Conservation (phyloP, 176 grass and related monocot species). For the Leersia perrieri region DNA sequence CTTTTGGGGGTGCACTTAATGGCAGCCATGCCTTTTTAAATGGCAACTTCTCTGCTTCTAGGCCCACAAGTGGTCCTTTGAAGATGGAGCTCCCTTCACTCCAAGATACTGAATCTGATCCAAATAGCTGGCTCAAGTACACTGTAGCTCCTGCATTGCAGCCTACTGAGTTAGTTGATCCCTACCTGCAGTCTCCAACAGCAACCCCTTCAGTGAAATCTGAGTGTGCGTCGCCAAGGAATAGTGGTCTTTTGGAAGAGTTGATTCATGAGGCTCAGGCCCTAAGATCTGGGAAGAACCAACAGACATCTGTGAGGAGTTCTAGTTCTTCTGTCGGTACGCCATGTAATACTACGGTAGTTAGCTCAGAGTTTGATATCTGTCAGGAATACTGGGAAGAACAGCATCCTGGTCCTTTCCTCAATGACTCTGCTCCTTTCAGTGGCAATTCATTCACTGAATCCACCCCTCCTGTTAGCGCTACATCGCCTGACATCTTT, state of each 20-base stretch:
- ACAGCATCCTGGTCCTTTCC: slow-evolving; percentile 26
- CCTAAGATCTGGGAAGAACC: slow-evolving; percentile 48
- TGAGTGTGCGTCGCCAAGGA: slow-evolving; percentile 48
- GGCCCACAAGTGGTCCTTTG: slow-evolving; percentile 60
- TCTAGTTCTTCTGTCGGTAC: slow-evolving; percentile 64
- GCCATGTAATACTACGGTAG: slow-evolving; percentile 38
- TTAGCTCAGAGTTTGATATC: slow-evolving; percentile 51
- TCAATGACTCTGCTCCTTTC: slow-evolving; percentile 38
- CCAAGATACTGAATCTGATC: slow-evolving; percentile 94
- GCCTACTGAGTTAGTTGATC: slow-evolving; percentile 53
- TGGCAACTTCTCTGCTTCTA: slow-evolving; percentile 90
- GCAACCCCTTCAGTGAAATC: slow-evolving; percentile 55
- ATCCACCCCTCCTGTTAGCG: slow-evolving; percentile 32
- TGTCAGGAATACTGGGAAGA: slow-evolving; percentile 59
- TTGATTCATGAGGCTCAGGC: slow-evolving; percentile 65
- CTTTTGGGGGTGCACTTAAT: slow-evolving; percentile 45
- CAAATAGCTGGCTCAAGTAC: slow-evolving; percentile 65
- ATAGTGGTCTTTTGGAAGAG: slow-evolving; percentile 85
- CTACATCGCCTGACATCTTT: slow-evolving; percentile 34
- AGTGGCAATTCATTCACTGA: slow-evolving; percentile 50
- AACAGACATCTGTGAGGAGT: slow-evolving; percentile 48
- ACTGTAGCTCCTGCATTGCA: slow-evolving; percentile 49
- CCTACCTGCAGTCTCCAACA: slow-evolving; percentile 57
- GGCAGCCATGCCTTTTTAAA: slow-evolving; percentile 86
- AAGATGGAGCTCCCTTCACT: slow-evolving; percentile 99